These are phyloP conservation scores for Solanum chiquidenum DNA, from an alignment of 257 asterid species.

Conservation along the genomic window DNA sequence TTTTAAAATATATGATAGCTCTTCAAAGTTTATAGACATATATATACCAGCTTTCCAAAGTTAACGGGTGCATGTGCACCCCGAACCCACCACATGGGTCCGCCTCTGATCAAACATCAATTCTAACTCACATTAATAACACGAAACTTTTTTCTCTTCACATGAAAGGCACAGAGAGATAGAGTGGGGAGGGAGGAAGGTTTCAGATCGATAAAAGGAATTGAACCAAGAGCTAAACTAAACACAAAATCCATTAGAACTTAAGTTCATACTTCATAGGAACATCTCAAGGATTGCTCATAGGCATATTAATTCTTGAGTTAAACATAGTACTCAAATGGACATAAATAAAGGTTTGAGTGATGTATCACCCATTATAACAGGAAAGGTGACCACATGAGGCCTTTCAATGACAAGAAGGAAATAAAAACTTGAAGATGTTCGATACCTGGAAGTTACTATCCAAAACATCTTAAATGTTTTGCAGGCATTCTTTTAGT, in stretches of 20 bases:
- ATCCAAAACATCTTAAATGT: not conserved
- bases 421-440: not conserved
- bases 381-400: not conserved
- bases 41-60: not conserved
- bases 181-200: not conserved
- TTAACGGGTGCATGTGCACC: not conserved
- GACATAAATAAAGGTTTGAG: not conserved
- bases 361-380: not conserved
- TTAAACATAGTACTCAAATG: not conserved
- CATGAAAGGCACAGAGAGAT: not conserved
- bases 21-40: not conserved
- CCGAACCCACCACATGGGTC: not conserved
- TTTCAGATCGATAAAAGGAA: not conserved
- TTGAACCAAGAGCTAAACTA: not conserved
- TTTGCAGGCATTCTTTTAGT: slow-evolving; percentile 3
- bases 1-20: not conserved
- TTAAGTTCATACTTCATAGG: not conserved
- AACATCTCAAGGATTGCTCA: not conserved
- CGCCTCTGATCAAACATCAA: not conserved
- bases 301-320: not conserved
- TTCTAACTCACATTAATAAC: not conserved
- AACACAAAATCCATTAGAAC: not conserved
- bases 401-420: not conserved
- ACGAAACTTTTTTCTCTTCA: not conserved
- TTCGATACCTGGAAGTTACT: not conserved